Conservation (phyloP, 2,329 filamentous ascomycete genomes). For the Ophiostoma perfectum region DNA sequence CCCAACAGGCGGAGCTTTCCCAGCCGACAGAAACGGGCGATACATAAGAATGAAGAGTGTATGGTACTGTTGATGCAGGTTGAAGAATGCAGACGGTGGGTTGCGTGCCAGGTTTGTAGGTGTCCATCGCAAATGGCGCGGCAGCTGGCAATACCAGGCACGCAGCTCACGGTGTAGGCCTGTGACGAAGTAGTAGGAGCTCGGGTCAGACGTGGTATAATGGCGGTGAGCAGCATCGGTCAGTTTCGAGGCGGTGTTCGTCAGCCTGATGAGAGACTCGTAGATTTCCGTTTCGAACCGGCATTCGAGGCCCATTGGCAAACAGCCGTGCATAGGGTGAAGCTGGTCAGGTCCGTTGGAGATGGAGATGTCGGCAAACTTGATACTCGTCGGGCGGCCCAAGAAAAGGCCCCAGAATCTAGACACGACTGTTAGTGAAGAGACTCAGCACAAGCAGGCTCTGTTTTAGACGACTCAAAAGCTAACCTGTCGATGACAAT, state of each 20-base stretch:
- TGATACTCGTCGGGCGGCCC: conserved; percentile 26
- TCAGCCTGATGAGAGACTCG: conserved; percentile 24
- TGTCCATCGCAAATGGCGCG: neutral
- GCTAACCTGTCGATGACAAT: neutral
- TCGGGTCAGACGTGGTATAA: neutral
- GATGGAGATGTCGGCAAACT: conserved; percentile 25
- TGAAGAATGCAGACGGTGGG: neutral
- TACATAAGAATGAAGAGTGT: neutral
- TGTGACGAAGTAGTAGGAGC: neutral
- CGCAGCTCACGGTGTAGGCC: neutral
- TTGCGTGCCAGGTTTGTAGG: neutral
- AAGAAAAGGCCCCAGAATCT: conserved; percentile 25
- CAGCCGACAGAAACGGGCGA: neutral
- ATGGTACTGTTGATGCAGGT: neutral
- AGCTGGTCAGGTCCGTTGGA: conserved; percentile 19
- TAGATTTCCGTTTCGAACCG: conserved; percentile 25
- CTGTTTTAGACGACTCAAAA: neutral
- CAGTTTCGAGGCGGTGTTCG: conserved; percentile 8
- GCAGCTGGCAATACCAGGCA: neutral
- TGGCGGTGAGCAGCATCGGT: neutral
- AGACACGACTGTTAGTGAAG: too few species aligned
- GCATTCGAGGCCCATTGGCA: conserved; percentile 20
- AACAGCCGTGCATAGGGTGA: conserved; percentile 16
- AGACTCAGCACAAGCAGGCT: neutral
- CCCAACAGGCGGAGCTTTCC: neutral